phyloP scores from a whole-genome alignment of 352 stramenopile species.

The Phytopythium montanum region DNA sequence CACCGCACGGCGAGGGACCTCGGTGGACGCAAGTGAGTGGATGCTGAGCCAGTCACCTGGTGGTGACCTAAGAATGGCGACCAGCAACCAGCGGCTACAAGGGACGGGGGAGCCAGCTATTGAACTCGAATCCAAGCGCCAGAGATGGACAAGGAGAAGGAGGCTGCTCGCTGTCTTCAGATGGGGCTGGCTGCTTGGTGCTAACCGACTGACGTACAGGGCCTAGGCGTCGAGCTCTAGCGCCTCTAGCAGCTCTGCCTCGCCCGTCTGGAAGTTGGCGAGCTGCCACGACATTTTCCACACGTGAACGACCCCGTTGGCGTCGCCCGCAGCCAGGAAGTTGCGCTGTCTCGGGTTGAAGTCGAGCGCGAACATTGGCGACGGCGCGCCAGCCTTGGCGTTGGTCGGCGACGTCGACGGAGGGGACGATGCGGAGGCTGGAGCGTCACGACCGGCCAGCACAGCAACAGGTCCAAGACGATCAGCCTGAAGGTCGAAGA shows the following conservation, averaged over 20 bases:
- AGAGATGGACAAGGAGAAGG: not conserved
- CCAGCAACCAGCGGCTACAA: no score
- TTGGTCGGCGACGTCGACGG: constrained; percentile 5
- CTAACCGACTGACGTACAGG: not conserved
- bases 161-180: not conserved
- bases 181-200: not conserved
- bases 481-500: constrained; percentile 74
- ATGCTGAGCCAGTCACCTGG: no score
- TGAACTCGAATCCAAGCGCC: constrained; percentile 7
- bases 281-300: constrained; percentile 86
- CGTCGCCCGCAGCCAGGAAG: constrained; percentile 75
- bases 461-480: constrained; percentile 36
- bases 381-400: constrained; percentile 14
- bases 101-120: no score
- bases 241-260: constrained; percentile 53
- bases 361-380: constrained; percentile 54
- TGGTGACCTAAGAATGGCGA: no score
- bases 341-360: constrained; percentile 86
- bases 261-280: constrained; percentile 68
- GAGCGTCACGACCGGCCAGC: constrained; percentile 35
- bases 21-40: constrained; percentile 13
- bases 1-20: constrained; percentile 81
- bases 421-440: constrained; percentile 1
- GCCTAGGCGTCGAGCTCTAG: constrained; percentile 13
- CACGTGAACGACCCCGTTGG: constrained; percentile 58